These are phyloP conservation scores for Coemansia javaensis DNA, from an alignment of 192 early-diverging fungal species.

Conservation along the genomic window DNA sequence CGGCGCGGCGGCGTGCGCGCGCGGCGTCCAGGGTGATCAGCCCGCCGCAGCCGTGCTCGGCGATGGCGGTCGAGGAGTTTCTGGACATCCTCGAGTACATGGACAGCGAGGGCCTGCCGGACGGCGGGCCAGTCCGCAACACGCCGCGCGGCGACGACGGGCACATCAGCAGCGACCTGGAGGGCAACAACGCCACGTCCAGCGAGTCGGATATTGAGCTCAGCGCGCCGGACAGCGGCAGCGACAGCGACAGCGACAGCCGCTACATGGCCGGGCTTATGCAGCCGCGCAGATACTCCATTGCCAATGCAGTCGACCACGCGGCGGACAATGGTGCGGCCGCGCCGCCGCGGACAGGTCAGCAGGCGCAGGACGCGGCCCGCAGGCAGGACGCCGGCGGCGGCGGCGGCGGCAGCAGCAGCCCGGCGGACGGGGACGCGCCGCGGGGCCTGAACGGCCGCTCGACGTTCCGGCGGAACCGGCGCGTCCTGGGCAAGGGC, in stretches of 20 bases:
- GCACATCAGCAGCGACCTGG: slow-evolving; percentile 47
- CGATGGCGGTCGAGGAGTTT: slow-evolving; percentile 28
- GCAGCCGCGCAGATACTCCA: slow-evolving; percentile 7
- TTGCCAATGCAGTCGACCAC: slow-evolving; percentile 17
- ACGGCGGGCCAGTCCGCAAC: not conserved
- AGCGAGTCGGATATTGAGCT: slow-evolving; percentile 11
- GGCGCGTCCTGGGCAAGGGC: slow-evolving; percentile 27
- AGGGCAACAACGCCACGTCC: slow-evolving; percentile 24
- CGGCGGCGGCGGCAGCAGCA: not conserved
- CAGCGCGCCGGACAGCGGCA: slow-evolving; percentile 22
- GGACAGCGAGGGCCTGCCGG: slow-evolving; percentile 8
- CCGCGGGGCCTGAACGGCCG: slow-evolving; percentile 3
- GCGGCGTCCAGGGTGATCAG: not conserved
- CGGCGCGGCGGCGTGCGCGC: not conserved
- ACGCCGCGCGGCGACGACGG: slow-evolving; percentile 23
- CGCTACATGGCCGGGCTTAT: slow-evolving; percentile 26
- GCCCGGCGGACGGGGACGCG: not conserved
- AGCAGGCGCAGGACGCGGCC: not conserved
- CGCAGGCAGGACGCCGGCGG: not conserved
- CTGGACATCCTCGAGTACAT: slow-evolving; percentile 45
- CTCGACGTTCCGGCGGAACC: slow-evolving; percentile 36
- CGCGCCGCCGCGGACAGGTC: not conserved
- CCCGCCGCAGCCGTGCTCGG: slow-evolving; percentile 2
- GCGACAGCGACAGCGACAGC: slow-evolving; percentile 31
- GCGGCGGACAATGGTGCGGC: not conserved